A percentile compares a stretch with the other conserved stretches of the same genome.
Conservation (phyloP, 73 alveolate genomes). For the Blepharisma stoltei region DNA sequence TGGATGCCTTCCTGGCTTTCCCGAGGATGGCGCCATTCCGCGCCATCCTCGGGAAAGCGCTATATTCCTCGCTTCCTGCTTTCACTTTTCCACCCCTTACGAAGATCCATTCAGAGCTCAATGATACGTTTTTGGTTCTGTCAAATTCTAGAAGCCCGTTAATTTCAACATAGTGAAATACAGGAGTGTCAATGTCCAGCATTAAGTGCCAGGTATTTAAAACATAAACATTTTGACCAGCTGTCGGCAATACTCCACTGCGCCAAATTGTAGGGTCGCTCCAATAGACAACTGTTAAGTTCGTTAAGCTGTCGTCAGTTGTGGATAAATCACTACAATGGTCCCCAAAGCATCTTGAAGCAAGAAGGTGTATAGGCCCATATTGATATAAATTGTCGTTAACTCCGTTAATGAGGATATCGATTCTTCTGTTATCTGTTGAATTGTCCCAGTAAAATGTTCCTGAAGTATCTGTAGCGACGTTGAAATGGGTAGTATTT, state of each 20-base stretch:
- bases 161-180: constrained; percentile 22
- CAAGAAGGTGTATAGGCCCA: neutral
- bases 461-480: neutral
- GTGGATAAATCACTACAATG: too few relatives aligned
- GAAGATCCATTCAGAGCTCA: constrained; percentile 38
- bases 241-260: constrained; percentile 16
- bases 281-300: neutral
- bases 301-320: too few relatives aligned
- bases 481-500: too few relatives aligned
- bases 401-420: neutral
- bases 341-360: too few relatives aligned
- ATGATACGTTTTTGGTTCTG: neutral
- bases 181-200: constrained; percentile 37
- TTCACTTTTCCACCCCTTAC: constrained; percentile 58
- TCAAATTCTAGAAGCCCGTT: constrained; percentile 36
- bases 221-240: constrained; percentile 14
- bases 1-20: too few relatives aligned
- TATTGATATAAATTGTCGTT: neutral
- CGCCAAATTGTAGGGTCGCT: constrained; percentile 41
- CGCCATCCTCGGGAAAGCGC: too few relatives aligned
- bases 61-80: constrained; percentile 36
- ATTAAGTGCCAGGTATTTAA: constrained; percentile 41
- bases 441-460: neutral
- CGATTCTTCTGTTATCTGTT: neutral
- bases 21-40: too few relatives aligned